Evolutionary conservation across 106 monocot species (phyloP), one percentile per base, ranked within the genome.

Genomic region (Allium fistulosum): DNA sequence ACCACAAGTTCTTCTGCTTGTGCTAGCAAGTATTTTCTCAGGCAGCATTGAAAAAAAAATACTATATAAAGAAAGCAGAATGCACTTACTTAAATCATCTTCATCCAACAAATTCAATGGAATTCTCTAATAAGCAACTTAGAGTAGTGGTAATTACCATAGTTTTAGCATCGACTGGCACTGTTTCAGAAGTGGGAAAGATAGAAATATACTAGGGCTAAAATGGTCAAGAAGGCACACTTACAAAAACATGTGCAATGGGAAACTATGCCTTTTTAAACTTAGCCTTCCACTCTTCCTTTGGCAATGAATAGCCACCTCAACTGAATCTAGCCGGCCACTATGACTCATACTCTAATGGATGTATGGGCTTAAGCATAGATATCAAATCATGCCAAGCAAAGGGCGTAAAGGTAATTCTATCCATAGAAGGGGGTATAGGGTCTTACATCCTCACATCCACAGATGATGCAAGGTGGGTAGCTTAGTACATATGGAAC

Each of bases 151-250:
- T 22, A 22, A 22, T 1, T 22, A 1, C 22, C 22, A 22, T 22
- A 22, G 22, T 22, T 22, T 1, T 22, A 22, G 22, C 22, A 22
- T 22, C 1, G 22, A 22, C 0, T 0, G 1, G 22, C 45, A 27
- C 62, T 27, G 3, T 45, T 7, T 62, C 62, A 11, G 0, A 62
- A 28, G 62, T 22, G 3, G 64, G 64, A 13, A 46, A 64, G 64
- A 64, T 48, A 2, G 11, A 46, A 46, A 48, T 64, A 6, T 64
- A 64, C 48, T 64, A 45, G 64, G 64, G 82, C 74, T 78, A 82
- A 22, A 61, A 82, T 16, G 78, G 65, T 45, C 26, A 64, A 17
- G 78, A 82, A 53, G 82, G 82, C 26, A 82, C 78, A 53, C 70
- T 82, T 2, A 69, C 77, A 2, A 14, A 53, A 10, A 68, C 82